Base-by-base conservation (phyloP, 306 rosid genomes). In the Fagus sylvatica region DNA sequence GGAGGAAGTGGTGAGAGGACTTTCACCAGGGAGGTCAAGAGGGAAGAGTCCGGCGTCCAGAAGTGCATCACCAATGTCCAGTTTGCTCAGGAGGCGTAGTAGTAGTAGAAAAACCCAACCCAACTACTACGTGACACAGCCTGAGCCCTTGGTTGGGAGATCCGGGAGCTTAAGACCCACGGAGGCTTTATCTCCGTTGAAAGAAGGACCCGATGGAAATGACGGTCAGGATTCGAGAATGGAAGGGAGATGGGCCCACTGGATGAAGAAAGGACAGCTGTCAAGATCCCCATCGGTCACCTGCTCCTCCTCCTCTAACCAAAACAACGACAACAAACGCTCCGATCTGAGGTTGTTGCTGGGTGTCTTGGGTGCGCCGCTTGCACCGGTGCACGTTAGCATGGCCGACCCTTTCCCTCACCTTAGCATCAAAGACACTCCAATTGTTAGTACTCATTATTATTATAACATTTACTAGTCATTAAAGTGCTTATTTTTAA, bases 281-380 rank as follows among this genome's bases (percentile, higher is more conserved):
- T 83, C 92, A 16, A 79, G 98, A 71, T 84, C 98, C 8, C 96
- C 97, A 32, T 90, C 97, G 0, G 93, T 89, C 7, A 77, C 94
- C 1, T 88, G 93, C 74, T 81, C 93, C 12, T 85, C 91, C 19
- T 88, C 51, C 3, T 46, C 51, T 10, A 8, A 12, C 51, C 11
- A 12, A 15, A 46, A 46, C 51, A 46, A 46, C 51, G 11, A 15
- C 51, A 46, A 80, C 62, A 93, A 91, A 67, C 83, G 86, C 71
- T 92, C 98, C 80, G 98, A 95, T 95, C 97, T 95, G 88, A 89
- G 98, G 76, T 76, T 95, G 76, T 72, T 95, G 77, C 97, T 95
- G 41, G 98, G 98, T 39, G 98, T 95, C 15, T 73, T 95, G 85
- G 98, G 98, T 73, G 98, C 98, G 17, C 98, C 98, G 15, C 88